These are phyloP conservation scores for Eugenia klotzschiana DNA, from an alignment of 441 rosid species.

Conservation along the genomic window DNA sequence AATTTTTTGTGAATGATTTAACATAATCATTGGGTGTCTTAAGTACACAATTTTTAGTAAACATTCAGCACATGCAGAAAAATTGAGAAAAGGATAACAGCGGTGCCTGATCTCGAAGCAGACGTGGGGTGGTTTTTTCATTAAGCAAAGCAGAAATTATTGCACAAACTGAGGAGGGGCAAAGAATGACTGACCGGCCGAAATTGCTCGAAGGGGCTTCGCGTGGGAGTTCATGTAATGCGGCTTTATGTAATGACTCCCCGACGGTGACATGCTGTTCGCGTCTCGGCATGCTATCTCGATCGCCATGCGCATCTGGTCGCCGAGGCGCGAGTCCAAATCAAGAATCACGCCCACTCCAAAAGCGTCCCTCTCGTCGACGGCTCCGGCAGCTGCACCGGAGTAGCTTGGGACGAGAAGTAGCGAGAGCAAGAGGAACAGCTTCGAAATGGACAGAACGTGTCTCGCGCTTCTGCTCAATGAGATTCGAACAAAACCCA, in stretches of 20 bases:
- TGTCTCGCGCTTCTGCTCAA: background rate
- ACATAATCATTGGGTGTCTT: too few relatives aligned
- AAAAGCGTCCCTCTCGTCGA: background rate
- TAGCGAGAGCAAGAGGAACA: background rate
- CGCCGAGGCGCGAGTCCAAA: constrained; percentile 13
- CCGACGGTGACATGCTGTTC: background rate
- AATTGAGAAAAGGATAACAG: background rate
- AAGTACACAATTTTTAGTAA: background rate
- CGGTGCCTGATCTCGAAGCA: background rate
- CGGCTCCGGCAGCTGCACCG: background rate
- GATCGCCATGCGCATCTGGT: constrained; percentile 21
- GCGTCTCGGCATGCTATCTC: constrained; percentile 19
- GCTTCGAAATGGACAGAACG: background rate
- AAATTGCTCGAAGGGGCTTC: constrained; percentile 12
- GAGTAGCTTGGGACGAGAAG: background rate
- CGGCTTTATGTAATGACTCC: constrained; percentile 16
- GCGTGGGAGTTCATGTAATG: constrained; percentile 12
- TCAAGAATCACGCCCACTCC: constrained; percentile 31
- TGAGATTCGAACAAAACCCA: background rate
- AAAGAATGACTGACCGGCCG: constrained; percentile 8
- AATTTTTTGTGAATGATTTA: too few relatives aligned
- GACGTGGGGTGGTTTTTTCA: background rate
- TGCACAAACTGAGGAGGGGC: background rate
- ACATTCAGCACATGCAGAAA: background rate
- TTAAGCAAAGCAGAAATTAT: background rate